These are phyloP conservation scores for Beauveria scarabaeidicola DNA, from an alignment of 2,329 filamentous ascomycete genomes.

Conservation along the genomic window DNA sequence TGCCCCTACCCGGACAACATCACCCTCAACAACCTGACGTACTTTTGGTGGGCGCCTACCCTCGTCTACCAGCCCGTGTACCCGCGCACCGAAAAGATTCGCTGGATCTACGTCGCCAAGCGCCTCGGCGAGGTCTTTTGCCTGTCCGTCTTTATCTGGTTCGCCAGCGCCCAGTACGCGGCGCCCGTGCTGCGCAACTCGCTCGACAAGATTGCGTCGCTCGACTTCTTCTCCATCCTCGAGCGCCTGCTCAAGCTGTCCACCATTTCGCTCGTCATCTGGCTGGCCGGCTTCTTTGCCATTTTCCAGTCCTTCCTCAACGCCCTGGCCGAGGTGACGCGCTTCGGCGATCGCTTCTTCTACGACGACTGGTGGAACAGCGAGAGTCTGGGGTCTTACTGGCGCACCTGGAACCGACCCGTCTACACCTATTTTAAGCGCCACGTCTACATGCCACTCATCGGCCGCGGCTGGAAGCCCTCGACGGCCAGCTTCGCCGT, in stretches of 20 bases:
- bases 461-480: constrained; percentile 73
- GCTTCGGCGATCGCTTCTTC: constrained; percentile 88
- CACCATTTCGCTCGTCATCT: constrained; percentile 91
- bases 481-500: constrained; percentile 66
- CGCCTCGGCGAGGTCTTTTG: constrained; percentile 68
- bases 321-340: constrained; percentile 78
- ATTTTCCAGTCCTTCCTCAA: constrained; percentile 92
- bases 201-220: constrained; percentile 71
- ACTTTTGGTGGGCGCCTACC: constrained; percentile 98
- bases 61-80: constrained; percentile 96
- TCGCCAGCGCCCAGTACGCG: constrained; percentile 89
- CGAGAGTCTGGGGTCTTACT: constrained; percentile 76
- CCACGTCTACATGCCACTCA: constrained; percentile 82
- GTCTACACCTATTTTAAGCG: constrained; percentile 95
- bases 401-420: constrained; percentile 96
- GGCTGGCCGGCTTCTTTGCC: constrained; percentile 96
- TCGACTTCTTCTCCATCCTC: constrained; percentile 73
- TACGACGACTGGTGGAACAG: constrained; percentile 99
- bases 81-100: constrained; percentile 69
- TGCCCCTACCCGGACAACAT: constrained; percentile 91
- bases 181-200: constrained; percentile 84
- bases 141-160: constrained; percentile 86
- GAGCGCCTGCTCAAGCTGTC: constrained; percentile 91
- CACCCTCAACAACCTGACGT: constrained; percentile 76
- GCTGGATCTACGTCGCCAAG: constrained; percentile 84